These are phyloP conservation scores for Xylariaceae sp. DNA, from an alignment of 2,329 filamentous ascomycete species.

Conservation along the genomic window DNA sequence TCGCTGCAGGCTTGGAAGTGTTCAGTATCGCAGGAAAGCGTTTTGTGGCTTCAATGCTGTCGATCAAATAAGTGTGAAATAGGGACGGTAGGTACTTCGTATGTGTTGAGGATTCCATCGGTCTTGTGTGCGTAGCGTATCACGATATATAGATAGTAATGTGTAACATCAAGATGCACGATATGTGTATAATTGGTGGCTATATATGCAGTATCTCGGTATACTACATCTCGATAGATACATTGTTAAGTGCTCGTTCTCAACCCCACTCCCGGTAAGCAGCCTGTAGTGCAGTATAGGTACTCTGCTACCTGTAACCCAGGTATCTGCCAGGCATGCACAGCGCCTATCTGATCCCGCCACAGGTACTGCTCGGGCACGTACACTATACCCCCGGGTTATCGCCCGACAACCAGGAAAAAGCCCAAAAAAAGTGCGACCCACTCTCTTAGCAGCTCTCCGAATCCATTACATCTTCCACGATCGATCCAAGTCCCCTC, in stretches of 20 bases:
- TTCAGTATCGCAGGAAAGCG: background rate
- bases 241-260: background rate
- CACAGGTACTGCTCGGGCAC: background rate
- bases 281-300: background rate
- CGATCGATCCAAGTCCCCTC: background rate
- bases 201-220: no score
- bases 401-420: background rate
- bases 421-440: constrained; percentile 12
- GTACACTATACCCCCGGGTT: background rate
- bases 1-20: background rate
- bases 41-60: background rate
- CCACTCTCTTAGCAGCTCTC: constrained; percentile 18
- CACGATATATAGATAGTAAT: no score
- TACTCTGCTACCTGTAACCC: background rate
- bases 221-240: background rate
- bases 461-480: constrained; percentile 11
- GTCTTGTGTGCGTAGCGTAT: no score
- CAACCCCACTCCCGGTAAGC: background rate
- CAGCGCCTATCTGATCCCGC: background rate
- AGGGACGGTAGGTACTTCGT: no score
- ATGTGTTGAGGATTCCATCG: no score
- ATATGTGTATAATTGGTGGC: no score
- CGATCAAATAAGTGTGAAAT: no score
- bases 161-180: no score
- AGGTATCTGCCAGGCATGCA: background rate